phyloP scores from a whole-genome alignment of 2,329 filamentous ascomycete genomes.

The Alternaria sp. region DNA sequence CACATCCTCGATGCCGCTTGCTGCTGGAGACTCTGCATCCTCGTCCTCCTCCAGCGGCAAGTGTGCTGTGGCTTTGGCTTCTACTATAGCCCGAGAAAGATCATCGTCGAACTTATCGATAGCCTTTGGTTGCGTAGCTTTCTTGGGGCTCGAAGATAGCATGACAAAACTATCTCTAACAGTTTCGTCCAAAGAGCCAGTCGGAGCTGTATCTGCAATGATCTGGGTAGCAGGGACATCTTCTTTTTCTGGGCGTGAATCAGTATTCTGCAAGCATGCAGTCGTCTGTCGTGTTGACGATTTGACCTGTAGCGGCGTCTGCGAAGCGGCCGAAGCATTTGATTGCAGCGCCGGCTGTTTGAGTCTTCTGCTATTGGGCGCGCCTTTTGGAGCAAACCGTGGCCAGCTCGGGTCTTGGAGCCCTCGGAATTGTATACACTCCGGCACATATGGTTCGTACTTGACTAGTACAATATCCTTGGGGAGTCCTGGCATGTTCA shows the following conservation, averaged over 20 bases:
- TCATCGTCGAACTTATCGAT: conserved; percentile 58
- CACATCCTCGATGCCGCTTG: conserved; percentile 16
- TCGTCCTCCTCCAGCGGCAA: conserved; percentile 53
- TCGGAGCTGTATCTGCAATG: neutral
- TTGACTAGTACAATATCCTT: conserved; percentile 60
- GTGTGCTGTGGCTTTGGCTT: conserved; percentile 68
- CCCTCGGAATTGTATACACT: conserved; percentile 53
- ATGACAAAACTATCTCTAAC: conserved; percentile 45
- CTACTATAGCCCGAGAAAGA: conserved; percentile 70
- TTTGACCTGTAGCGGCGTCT: conserved; percentile 62
- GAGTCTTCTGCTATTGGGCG: conserved; percentile 34
- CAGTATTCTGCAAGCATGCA: conserved; percentile 41
- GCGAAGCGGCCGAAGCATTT: conserved; percentile 23
- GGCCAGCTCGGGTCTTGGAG: conserved; percentile 63
- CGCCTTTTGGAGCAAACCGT: conserved; percentile 68
- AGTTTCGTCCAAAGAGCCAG: conserved; percentile 24
- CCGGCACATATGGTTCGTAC: conserved; percentile 55
- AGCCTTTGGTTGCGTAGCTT: neutral
- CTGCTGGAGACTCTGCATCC: conserved; percentile 1
- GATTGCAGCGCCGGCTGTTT: conserved; percentile 5
- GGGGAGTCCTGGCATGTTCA: conserved; percentile 52
- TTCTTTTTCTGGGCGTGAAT: conserved; percentile 52
- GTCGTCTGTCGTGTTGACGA: conserved; percentile 53
- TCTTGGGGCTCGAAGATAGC: conserved; percentile 16
- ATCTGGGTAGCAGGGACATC: conserved; percentile 28